These are phyloP conservation scores for Colletotrichum gigasporum DNA, from an alignment of 2,329 filamentous ascomycete genomes.

Conservation along the genomic window DNA sequence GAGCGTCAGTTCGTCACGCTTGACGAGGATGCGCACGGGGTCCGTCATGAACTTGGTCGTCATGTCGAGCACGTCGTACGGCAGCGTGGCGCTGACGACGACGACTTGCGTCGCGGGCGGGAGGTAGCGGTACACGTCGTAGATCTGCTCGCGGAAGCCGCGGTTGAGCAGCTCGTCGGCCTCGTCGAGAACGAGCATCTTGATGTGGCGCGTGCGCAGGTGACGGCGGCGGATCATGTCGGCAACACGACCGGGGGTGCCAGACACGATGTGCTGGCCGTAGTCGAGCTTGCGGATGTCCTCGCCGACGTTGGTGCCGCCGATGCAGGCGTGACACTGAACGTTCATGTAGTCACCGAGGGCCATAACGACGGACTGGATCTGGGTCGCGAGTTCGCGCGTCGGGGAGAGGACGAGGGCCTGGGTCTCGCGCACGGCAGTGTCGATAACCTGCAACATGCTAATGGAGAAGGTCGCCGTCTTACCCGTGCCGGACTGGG, in stretches of 20 bases:
- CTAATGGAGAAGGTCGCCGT: slow-evolving; percentile 97
- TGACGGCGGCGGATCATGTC: slow-evolving; percentile 70
- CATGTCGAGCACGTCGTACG: slow-evolving; percentile 98
- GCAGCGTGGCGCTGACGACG: slow-evolving; percentile 94
- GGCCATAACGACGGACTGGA: slow-evolving; percentile 98
- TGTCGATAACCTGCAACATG: slow-evolving; percentile 95
- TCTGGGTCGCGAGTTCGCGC: slow-evolving; percentile 96
- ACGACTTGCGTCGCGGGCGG: slow-evolving; percentile 98
- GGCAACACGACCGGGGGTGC: slow-evolving; percentile 91
- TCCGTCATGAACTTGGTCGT: slow-evolving; percentile 99
- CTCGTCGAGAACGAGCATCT: slow-evolving; percentile 71
- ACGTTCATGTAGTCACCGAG: slow-evolving; percentile 99
- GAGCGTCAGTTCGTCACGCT: slow-evolving; percentile 97
- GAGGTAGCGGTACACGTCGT: slow-evolving; percentile 97
- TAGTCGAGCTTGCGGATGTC: slow-evolving; percentile 98
- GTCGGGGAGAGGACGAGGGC: slow-evolving; percentile 95
- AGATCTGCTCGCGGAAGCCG: slow-evolving; percentile 98
- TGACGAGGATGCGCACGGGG: slow-evolving; percentile 93
- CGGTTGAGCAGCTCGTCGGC: slow-evolving; percentile 80
- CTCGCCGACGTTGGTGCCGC: slow-evolving; percentile 96
- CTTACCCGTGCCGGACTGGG: slow-evolving; percentile 96
- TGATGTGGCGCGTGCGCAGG: slow-evolving; percentile 68
- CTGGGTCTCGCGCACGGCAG: slow-evolving; percentile 90
- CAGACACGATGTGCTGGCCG: slow-evolving; percentile 96
- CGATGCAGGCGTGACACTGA: slow-evolving; percentile 98